Percentiles rank a stretch among this genome's conserved stretches.
Evolutionary conservation across 2,329 filamentous ascomycete species (phyloP).

Genomic region (Beauveria scarabaeidicola): DNA sequence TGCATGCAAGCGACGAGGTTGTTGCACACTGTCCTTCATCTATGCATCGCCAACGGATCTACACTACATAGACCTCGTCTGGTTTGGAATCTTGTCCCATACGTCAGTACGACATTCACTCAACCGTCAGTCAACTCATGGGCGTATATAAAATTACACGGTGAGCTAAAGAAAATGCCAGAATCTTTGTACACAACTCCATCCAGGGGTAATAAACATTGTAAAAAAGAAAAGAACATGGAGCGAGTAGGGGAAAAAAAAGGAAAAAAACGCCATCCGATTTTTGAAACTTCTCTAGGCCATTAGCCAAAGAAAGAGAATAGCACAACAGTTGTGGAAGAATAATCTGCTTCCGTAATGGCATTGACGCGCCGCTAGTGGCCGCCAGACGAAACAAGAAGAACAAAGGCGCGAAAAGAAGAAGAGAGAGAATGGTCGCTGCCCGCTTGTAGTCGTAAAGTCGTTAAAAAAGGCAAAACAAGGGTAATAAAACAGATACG

Average conservation of each 20-base stretch:
- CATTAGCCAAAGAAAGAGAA: neutral
- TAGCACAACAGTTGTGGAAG: neutral
- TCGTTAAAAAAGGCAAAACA: conserved; percentile 10
- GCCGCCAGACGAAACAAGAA: neutral
- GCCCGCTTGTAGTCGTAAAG: conserved; percentile 6
- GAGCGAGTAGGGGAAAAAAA: neutral
- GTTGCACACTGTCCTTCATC: neutral
- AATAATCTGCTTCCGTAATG: neutral
- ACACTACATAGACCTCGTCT: neutral
- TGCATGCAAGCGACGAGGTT: neutral
- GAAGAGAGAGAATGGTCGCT: neutral
- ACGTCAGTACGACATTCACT: neutral
- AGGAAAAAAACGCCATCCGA: neutral
- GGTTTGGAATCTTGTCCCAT: neutral
- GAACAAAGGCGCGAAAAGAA: conserved; percentile 4
- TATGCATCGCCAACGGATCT: neutral
- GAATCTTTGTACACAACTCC: neutral
- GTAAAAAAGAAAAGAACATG: neutral
- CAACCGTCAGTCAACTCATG: neutral
- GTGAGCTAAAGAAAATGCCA: neutral
- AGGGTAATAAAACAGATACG: conserved; percentile 2
- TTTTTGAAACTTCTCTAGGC: neutral
- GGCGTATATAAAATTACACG: neutral
- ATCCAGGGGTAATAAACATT: neutral
- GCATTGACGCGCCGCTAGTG: neutral